Evolutionary conservation across 1,284 basidiomycete species (phyloP).

Genomic region (Cryptococcus jaspeensis): DNA sequence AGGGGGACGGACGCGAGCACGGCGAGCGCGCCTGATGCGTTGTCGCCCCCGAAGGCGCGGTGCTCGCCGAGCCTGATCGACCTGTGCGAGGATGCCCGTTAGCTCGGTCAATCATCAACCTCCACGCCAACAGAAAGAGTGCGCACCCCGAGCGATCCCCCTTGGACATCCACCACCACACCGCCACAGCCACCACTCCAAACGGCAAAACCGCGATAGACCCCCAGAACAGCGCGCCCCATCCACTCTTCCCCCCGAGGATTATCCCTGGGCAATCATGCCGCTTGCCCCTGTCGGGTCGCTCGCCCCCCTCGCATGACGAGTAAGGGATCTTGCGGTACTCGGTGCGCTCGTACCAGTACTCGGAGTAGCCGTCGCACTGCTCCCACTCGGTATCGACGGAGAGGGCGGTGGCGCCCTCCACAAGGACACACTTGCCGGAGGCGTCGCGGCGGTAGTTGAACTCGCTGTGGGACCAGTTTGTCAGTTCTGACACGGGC

Average conservation of each 20-base stretch:
- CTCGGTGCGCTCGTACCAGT: conserved; percentile 86
- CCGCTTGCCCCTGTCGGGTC: conserved; percentile 66
- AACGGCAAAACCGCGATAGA: conserved; percentile 69
- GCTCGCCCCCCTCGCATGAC: conserved; percentile 70
- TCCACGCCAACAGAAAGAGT: background rate
- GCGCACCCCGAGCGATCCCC: conserved; percentile 71
- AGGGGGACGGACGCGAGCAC: conserved; percentile 81
- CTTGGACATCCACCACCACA: conserved; percentile 73
- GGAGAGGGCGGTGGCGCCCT: conserved; percentile 64
- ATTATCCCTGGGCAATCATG: conserved; percentile 77
- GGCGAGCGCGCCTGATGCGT: conserved; percentile 59
- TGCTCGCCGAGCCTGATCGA: conserved; percentile 71
- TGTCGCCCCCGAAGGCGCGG: conserved; percentile 53
- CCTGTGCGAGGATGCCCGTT: conserved; percentile 54
- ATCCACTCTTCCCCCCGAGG: conserved; percentile 50
- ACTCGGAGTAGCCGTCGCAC: conserved; percentile 62
- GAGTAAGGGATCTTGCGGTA: conserved; percentile 88
- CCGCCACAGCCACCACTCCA: conserved; percentile 67
- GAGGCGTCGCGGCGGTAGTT: conserved; percentile 70
- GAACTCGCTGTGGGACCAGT: conserved; percentile 68
- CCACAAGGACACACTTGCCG: conserved; percentile 71
- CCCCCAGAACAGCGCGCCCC: conserved; percentile 77
- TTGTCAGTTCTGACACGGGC: background rate
- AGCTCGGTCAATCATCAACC: too few relatives aligned
- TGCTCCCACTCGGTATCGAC: conserved; percentile 56